Base-by-base conservation (phyloP, 768 basidiomycete genomes). In the Trichaptum fuscoviolaceum region DNA sequence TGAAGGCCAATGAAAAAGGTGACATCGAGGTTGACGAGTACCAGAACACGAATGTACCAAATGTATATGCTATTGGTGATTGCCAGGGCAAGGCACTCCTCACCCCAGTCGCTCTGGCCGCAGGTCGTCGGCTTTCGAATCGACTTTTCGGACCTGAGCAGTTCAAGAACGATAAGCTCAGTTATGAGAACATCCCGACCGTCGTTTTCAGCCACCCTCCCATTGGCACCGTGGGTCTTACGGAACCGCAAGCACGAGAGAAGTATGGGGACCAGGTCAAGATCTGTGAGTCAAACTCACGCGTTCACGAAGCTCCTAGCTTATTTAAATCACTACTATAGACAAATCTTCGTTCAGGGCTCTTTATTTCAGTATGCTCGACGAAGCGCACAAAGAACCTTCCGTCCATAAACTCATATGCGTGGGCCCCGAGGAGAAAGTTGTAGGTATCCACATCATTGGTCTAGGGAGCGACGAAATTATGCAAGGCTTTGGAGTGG, bases 121-220 rank as follows among this genome's bases (percentile, higher is more conserved):
- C 97, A 18, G 97, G 95, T 24, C 82, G 97, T 67, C 81, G 95
- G 68, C 80, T 98, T 52, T 84, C 91, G 64, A 99, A 99, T 79
- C 82, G 97, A 67, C 78, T 99, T 60, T 99, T 94, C 72, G 97
- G 97, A 10, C 88, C 89, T 2, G 85, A 87, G 67, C 82, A 92
- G 77, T 96, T 83, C 84, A 95, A 91, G 80, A 75, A 90, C 62
- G 91, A 96, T 72, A 95, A 96, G 77, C 82, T 98, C 66, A 83
- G 81, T 71, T 99, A 99, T 75, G 83, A 89, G 35, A 86, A 98
- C 75, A 95, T 99, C 67, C 90, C 97, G 3, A 93, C 90, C 61
- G 97, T 99, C 68, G 95, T 99, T 65, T 99, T 99, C 68, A 96
- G 94, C 8, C 96, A 99, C 76, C 97, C 96, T 0, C 88, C 96